Conservation (phyloP, 495 filamentous ascomycete species). For the Xanthoparmelia taractica region DNA sequence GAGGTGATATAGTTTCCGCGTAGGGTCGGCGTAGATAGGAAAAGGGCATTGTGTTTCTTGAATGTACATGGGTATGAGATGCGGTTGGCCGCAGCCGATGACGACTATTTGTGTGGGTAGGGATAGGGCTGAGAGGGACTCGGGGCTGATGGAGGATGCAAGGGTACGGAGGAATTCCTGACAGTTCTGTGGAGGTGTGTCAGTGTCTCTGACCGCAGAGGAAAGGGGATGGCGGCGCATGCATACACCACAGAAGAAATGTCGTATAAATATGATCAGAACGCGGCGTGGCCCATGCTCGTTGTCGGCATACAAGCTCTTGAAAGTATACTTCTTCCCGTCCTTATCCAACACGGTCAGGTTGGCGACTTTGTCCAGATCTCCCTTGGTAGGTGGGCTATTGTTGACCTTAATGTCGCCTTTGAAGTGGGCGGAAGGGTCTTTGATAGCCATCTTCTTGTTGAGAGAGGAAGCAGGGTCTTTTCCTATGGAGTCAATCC, state of each 20-base stretch:
- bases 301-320: conserved; percentile 48
- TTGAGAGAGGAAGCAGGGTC: not conserved
- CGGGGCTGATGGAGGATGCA: conserved; percentile 51
- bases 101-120: conserved; percentile 58
- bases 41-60: conserved; percentile 58
- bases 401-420: conserved; percentile 31
- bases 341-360: conserved; percentile 57
- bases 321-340: conserved; percentile 56
- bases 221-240: not conserved
- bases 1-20: conserved; percentile 56
- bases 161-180: conserved; percentile 66
- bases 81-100: conserved; percentile 71
- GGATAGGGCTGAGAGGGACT: conserved; percentile 37
- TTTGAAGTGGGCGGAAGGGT: conserved; percentile 17
- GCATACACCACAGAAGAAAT: conserved; percentile 85
- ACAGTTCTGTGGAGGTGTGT: conserved; percentile 46
- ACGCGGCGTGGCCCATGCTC: conserved; percentile 41
- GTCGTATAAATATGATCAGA: conserved; percentile 73
- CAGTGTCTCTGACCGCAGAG: not conserved
- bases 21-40: conserved; percentile 77
- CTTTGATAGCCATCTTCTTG: not conserved
- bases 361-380: conserved; percentile 44
- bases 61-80: conserved; percentile 62
- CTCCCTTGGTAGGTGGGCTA: conserved; percentile 43
- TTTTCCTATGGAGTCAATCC: not conserved